A percentile compares a stretch with the other conserved stretches of the same genome.
Conservation (phyloP, 1,139 yeast species). For the Suhomyces kunorum region DNA sequence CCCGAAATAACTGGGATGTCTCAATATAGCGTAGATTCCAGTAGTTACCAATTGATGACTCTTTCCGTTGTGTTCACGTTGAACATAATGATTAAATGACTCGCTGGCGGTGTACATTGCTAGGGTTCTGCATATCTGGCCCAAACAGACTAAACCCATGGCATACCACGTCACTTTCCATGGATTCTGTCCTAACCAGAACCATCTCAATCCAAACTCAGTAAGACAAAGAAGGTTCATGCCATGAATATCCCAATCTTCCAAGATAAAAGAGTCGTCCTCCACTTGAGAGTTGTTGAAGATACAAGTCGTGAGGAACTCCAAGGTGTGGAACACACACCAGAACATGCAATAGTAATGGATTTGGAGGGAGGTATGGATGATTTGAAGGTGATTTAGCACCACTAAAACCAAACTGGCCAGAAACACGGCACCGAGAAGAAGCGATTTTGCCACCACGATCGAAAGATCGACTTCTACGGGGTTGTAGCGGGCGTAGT, state of each 20-base stretch:
- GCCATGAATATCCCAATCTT: conserved; percentile 65
- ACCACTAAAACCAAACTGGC: conserved; percentile 16
- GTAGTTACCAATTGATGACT: conserved; percentile 67
- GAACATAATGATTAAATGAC: conserved; percentile 85
- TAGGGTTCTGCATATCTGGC: conserved; percentile 66
- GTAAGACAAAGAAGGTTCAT: conserved; percentile 52
- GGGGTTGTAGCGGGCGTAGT: conserved; percentile 26
- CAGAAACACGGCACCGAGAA: conserved; percentile 32
- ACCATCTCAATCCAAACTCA: conserved; percentile 23
- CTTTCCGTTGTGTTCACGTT: conserved; percentile 44
- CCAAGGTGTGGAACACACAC: conserved; percentile 73
- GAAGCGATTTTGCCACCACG: conserved; percentile 35
- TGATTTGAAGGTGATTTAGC: conserved; percentile 7
- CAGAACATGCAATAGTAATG: conserved; percentile 52
- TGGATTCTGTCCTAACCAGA: conserved; percentile 4
- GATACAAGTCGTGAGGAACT: conserved; percentile 74
- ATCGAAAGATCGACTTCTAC: conserved; percentile 32
- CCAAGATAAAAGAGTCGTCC: conserved; percentile 73
- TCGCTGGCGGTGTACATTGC: conserved; percentile 89
- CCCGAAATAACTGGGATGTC: conserved; percentile 94
- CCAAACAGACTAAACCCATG: conserved; percentile 41
- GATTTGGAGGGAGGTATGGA: conserved; percentile 10
- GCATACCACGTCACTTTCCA: conserved; percentile 5
- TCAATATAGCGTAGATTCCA: conserved; percentile 65
- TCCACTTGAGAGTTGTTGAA: conserved; percentile 69